Evolutionary conservation across 2,329 filamentous ascomycete species (phyloP).

Genomic region (Byssoonygena ceratinophila): DNA sequence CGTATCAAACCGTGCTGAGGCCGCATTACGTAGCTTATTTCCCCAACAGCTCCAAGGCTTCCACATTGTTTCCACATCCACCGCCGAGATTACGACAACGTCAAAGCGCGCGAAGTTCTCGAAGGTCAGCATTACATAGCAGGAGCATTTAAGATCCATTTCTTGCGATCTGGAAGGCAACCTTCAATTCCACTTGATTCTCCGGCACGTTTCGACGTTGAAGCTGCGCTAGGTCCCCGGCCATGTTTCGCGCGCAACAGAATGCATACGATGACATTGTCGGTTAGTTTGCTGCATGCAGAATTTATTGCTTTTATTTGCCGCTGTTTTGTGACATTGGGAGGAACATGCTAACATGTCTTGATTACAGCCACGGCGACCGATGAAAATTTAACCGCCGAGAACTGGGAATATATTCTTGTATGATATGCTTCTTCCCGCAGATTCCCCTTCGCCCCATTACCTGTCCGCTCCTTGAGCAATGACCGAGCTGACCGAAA

Average conservation of each 20-base stretch:
- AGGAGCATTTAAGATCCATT: not conserved
- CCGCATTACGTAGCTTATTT: slow-evolving; percentile 1
- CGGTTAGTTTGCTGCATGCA: slow-evolving; percentile 38
- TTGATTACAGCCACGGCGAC: slow-evolving; percentile 61
- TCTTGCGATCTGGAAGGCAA: not conserved
- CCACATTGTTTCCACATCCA: slow-evolving; percentile 3
- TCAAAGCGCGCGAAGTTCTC: not conserved
- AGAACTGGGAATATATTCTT: slow-evolving; percentile 65
- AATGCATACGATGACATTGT: slow-evolving; percentile 62
- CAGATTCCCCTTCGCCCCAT: not conserved
- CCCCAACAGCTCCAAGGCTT: not conserved
- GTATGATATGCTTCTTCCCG: slow-evolving; percentile 29
- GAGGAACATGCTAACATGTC: slow-evolving; percentile 21
- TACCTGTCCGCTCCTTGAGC: not conserved
- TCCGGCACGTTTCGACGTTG: not conserved
- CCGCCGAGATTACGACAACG: not conserved
- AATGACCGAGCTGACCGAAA: not conserved
- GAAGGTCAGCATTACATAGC: not conserved
- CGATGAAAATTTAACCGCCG: slow-evolving; percentile 89
- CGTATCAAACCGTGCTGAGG: not conserved
- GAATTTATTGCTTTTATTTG: not conserved
- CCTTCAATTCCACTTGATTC: not conserved
- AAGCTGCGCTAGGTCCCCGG: slow-evolving; percentile 5
- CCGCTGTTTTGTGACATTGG: not conserved
- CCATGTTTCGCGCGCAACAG: slow-evolving; percentile 52